Percentiles rank a stretch among this genome's conserved stretches.
Evolutionary conservation across 1,284 basidiomycete genomes (phyloP).

Genomic region (Heterobasidion occidentale): DNA sequence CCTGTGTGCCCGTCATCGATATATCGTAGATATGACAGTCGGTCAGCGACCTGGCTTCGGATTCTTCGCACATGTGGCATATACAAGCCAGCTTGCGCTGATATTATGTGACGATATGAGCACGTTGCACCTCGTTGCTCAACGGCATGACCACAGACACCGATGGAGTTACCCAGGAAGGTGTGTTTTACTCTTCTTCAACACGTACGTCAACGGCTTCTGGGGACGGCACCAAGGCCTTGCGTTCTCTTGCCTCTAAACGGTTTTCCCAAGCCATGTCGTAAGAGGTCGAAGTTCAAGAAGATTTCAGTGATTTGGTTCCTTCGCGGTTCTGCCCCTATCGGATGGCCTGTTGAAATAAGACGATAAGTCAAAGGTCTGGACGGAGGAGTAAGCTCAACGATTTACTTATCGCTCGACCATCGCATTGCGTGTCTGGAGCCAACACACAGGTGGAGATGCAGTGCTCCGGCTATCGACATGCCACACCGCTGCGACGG

Average conservation of each 20-base stretch:
- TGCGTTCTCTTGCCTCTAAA: not conserved
- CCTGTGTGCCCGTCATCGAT: not conserved
- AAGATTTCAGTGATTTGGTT: not conserved
- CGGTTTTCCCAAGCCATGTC: not conserved
- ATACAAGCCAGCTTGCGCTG: not conserved
- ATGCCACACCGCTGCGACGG: not conserved
- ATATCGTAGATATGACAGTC: not conserved
- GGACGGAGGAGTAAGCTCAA: too few species aligned
- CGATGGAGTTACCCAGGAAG: not conserved
- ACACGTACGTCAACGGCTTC: not conserved
- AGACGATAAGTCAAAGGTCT: not conserved
- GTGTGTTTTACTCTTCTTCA: not conserved
- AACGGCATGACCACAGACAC: not conserved
- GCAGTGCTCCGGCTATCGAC: not conserved
- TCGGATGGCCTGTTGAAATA: not conserved
- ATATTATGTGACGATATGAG: constrained; percentile 1
- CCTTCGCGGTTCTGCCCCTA: not conserved
- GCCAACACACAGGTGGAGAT: not conserved
- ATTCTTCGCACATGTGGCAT: not conserved
- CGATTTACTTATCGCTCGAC: too few species aligned
- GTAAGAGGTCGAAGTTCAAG: not conserved
- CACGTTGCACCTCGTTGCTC: not conserved
- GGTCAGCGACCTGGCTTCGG: too few species aligned
- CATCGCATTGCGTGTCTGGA: too few species aligned
- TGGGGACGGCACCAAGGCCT: not conserved